A percentile compares a stretch with the other conserved stretches of the same genome.
phyloP scores from a whole-genome alignment of 345 rosid genomes.

The Eutrema heterophyllum region DNA sequence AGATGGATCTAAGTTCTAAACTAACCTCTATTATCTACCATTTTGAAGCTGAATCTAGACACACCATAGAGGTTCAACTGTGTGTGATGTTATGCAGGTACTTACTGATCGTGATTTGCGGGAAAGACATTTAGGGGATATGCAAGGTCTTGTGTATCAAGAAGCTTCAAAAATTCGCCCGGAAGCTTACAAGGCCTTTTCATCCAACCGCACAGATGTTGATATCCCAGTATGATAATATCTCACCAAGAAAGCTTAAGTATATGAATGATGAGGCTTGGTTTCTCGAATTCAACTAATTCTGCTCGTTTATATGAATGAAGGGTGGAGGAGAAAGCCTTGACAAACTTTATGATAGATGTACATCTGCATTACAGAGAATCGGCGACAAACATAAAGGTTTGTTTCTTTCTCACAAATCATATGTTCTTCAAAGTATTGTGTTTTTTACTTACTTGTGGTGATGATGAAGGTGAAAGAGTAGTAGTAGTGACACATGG shows the following conservation, averaged over 20 bases:
- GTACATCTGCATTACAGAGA: constrained; percentile 58
- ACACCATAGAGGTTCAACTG: neutral
- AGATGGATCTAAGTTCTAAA: neutral
- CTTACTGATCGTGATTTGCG: constrained; percentile 53
- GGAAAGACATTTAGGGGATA: constrained; percentile 81
- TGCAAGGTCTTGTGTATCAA: constrained; percentile 61
- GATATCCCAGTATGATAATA: constrained; percentile 63
- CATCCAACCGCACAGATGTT: constrained; percentile 48
- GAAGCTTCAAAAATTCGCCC: constrained; percentile 52
- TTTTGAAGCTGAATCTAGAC: too few species aligned
- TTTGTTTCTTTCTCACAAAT: constrained; percentile 11
- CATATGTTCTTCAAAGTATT: neutral
- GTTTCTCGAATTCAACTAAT: neutral
- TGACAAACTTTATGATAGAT: constrained; percentile 60
- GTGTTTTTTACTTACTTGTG: neutral
- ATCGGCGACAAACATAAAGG: constrained; percentile 71
- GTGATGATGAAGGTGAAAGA: constrained; percentile 49
- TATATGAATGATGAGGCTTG: neutral
- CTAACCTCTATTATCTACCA: too few species aligned
- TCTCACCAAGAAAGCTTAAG: neutral
- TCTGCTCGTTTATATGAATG: neutral
- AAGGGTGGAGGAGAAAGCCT: constrained; percentile 93
- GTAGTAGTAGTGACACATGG: constrained; percentile 72
- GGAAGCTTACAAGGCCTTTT: constrained; percentile 55
- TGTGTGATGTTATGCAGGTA: constrained; percentile 41